Conservation (phyloP, 2,329 filamentous ascomycete species). For the Xylariaceae sp. region DNA sequence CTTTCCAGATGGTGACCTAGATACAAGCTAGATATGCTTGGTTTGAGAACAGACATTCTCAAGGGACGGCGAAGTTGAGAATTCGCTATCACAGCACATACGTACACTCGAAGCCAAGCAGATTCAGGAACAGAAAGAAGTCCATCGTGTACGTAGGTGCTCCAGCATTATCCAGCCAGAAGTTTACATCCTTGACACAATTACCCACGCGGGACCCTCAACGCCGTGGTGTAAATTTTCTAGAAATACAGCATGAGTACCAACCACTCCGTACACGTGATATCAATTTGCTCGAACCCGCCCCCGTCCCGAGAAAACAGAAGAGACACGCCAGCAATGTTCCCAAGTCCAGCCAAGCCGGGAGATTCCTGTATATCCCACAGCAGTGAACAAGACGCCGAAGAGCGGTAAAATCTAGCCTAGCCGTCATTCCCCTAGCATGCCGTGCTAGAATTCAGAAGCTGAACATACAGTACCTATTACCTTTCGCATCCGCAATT, state of each 20-base stretch:
- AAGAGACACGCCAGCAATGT: neutral
- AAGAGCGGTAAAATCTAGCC: neutral
- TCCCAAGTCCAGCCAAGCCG: neutral
- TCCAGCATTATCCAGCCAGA: neutral
- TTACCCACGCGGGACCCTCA: neutral
- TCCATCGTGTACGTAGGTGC: no score
- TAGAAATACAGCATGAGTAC: neutral
- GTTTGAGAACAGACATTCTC: no score
- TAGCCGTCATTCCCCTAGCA: neutral
- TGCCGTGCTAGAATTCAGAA: neutral
- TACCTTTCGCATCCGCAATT: neutral
- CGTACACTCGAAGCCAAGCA: no score
- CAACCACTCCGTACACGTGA: neutral
- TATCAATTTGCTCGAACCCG: neutral
- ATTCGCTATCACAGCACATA: no score
- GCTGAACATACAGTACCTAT: neutral
- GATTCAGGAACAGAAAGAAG: no score
- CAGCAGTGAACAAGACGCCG: neutral
- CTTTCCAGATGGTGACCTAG: no score
- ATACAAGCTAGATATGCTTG: no score
- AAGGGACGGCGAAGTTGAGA: no score
- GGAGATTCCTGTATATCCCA: neutral
- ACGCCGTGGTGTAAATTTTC: neutral
- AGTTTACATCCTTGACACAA: neutral
- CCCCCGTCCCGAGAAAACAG: neutral